A percentile compares a stretch with the other conserved stretches of the same genome.
These are phyloP conservation scores for Protea cynaroides DNA, from an alignment of 164 flowering plant species.

Conservation along the genomic window DNA sequence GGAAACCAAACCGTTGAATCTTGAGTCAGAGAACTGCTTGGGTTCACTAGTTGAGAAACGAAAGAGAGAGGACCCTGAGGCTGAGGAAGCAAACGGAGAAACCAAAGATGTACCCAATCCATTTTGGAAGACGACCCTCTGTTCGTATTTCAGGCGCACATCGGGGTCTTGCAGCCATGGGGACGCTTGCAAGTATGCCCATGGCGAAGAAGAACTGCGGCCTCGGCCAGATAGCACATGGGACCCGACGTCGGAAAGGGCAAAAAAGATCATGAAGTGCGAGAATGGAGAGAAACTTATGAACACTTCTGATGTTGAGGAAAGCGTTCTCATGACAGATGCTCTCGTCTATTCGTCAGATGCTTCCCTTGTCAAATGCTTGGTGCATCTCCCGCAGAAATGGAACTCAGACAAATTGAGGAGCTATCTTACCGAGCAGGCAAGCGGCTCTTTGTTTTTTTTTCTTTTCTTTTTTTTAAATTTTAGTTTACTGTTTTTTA, in stretches of 20 bases:
- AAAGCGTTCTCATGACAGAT: constrained; percentile 32
- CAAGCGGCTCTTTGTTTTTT: constrained; percentile 2
- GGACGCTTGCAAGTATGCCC: constrained; percentile 69
- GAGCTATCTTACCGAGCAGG: constrained; percentile 57
- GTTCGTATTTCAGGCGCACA: constrained; percentile 69
- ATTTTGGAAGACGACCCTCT: constrained; percentile 78
- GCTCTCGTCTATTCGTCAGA: constrained; percentile 14
- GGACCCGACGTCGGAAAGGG: constrained; percentile 95
- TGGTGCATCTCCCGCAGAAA: constrained; percentile 61
- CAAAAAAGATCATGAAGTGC: constrained; percentile 49
- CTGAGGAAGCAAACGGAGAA: constrained; percentile 16
- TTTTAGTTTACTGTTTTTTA: background rate
- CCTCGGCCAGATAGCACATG: constrained; percentile 72
- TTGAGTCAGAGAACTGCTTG: constrained; percentile 3
- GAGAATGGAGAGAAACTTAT: constrained; percentile 21
- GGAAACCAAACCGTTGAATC: constrained; percentile 6
- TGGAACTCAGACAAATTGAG: constrained; percentile 68
- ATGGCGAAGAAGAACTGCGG: constrained; percentile 79
- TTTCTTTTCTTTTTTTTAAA: background rate
- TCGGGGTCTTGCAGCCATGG: constrained; percentile 70
- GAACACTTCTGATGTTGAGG: constrained; percentile 29
- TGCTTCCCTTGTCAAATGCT: constrained; percentile 49
- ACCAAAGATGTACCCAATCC: constrained; percentile 29
- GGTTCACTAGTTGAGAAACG: constrained; percentile 13
- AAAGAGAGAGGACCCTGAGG: constrained; percentile 17